Conservation (phyloP, 2,329 filamentous ascomycete genomes). For the Alternaria conjuncta region DNA sequence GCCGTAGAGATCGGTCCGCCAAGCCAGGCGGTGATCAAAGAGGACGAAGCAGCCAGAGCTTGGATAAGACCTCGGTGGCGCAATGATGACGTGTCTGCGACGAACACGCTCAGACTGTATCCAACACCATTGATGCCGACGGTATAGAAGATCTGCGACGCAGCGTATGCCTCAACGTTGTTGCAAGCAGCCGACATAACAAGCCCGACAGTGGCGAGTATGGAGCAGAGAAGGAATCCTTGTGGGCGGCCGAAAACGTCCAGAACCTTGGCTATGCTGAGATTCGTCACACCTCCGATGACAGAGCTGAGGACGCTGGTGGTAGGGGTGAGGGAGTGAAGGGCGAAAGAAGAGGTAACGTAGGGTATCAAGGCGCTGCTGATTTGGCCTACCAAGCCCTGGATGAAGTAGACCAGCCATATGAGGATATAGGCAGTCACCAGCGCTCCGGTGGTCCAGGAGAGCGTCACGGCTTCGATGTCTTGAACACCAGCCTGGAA, state of each 20-base stretch:
- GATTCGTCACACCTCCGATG: conserved; percentile 43
- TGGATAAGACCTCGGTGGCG: conserved; percentile 68
- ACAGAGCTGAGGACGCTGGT: conserved; percentile 41
- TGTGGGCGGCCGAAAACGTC: conserved; percentile 48
- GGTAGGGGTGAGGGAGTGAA: conserved; percentile 41
- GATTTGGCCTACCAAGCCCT: conserved; percentile 51
- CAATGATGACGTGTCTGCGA: conserved; percentile 69
- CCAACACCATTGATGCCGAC: conserved; percentile 3
- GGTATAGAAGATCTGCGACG: conserved; percentile 67
- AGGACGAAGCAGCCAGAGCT: conserved; percentile 48
- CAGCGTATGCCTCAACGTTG: conserved; percentile 65
- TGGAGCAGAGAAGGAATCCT: conserved; percentile 39
- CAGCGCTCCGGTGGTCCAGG: conserved; percentile 5
- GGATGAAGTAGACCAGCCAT: conserved; percentile 46
- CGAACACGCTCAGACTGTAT: conserved; percentile 55
- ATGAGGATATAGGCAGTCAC: conserved; percentile 9
- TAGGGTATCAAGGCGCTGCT: conserved; percentile 45
- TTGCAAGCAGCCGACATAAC: conserved; percentile 71
- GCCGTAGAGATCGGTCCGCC: conserved; percentile 24
- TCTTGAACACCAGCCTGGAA: conserved; percentile 6
- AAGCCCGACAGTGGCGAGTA: conserved; percentile 43
- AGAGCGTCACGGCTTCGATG: conserved; percentile 3
- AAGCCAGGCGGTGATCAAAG: conserved; percentile 29
- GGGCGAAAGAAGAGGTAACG: conserved; percentile 45
- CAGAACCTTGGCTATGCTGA: conserved; percentile 48